Percentiles rank a stretch among this genome's conserved stretches.
Evolutionary conservation across 2,329 filamentous ascomycete species (phyloP).

Genomic region (Metarhizium sp.): DNA sequence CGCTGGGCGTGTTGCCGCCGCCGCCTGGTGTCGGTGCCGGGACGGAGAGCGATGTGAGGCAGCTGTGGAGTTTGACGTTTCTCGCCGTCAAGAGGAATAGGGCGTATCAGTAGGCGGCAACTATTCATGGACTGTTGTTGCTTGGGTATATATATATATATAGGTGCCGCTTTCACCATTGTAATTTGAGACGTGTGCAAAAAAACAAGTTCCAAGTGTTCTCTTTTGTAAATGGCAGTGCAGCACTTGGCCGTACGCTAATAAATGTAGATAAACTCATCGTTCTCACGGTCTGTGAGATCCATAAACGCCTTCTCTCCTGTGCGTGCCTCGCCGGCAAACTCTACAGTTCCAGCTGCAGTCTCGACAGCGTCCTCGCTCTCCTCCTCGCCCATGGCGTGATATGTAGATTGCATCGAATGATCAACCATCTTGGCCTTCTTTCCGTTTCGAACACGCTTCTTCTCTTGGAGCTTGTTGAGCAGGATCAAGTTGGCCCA

Average conservation of each 20-base stretch:
- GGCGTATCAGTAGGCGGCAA: background rate
- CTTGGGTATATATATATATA: background rate
- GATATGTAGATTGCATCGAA: slow-evolving; percentile 49
- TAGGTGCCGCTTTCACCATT: background rate
- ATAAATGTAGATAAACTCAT: slow-evolving; percentile 59
- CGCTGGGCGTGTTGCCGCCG: slow-evolving; percentile 11
- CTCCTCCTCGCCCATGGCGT: slow-evolving; percentile 9
- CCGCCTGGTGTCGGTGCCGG: slow-evolving; percentile 4
- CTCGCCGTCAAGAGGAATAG: slow-evolving; percentile 5
- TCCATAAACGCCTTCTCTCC: slow-evolving; percentile 48
- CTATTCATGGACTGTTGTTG: background rate
- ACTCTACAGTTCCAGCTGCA: slow-evolving; percentile 12
- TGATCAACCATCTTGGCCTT: slow-evolving; percentile 46
- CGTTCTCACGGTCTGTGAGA: slow-evolving; percentile 55
- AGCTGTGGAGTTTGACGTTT: slow-evolving; percentile 9
- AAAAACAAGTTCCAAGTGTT: too few relatives aligned
- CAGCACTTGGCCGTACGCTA: slow-evolving; percentile 15
- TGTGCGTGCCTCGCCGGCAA: slow-evolving; percentile 14
- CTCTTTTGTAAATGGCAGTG: background rate
- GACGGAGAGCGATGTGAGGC: slow-evolving; percentile 8
- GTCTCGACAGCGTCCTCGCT: slow-evolving; percentile 16
- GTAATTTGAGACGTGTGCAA: too few relatives aligned
- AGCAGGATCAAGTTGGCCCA: slow-evolving; percentile 43
- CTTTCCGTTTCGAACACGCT: slow-evolving; percentile 51
- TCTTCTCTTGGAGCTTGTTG: slow-evolving; percentile 46